Base-by-base conservation (phyloP, 225 moss, liverwort and hornwort species). In the Physcomitrellopsis africana region DNA sequence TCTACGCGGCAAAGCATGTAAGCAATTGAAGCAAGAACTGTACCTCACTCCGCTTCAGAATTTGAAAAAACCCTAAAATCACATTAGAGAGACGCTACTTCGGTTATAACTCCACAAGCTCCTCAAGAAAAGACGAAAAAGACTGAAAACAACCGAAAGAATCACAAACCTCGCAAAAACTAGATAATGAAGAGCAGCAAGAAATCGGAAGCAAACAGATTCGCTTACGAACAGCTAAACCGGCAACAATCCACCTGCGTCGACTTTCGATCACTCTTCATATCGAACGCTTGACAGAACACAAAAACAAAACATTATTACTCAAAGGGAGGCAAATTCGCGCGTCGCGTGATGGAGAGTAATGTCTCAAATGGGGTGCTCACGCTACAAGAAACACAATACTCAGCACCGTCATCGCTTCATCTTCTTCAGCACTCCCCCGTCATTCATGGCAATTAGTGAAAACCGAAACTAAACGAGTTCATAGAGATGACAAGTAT, bases 161-260 rank as follows among this genome's bases (percentile, higher is more conserved):
- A 58, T 58, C 59, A 64, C 27, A 26, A 52, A 66, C 49, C 47
- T 54, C 41, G 44, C 48, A 20, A 8, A 65, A 10, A 24, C 10
- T 23, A 41, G 49, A 7, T 9, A 14, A 10, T 29, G 57, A 12
- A 16, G 11, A 3, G 5, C 49, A 45, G 11, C 22, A 17, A 52
- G 18, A 27, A 52, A 51, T 27, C 67, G 41, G 46, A 37, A 73
- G 58, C n/a, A 52, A 72, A 51, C 45, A 58, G 14, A 65, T 74
- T 78, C 63, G 51, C 27, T 49, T 57, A 29, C 53, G 53, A 69
- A 64, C 61, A 77, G 66, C 29, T 65, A 68, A 65, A 24, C 24
- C 46, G 17, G 70, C 27, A 67, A 16, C 22, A 8, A 11, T 20
- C 20, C 9, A 63, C 12, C 10, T 22, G 20, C 58, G 29, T 41